Evolutionary conservation across 306 rosid species (phyloP).

Genomic region (Mimosa pudica): DNA sequence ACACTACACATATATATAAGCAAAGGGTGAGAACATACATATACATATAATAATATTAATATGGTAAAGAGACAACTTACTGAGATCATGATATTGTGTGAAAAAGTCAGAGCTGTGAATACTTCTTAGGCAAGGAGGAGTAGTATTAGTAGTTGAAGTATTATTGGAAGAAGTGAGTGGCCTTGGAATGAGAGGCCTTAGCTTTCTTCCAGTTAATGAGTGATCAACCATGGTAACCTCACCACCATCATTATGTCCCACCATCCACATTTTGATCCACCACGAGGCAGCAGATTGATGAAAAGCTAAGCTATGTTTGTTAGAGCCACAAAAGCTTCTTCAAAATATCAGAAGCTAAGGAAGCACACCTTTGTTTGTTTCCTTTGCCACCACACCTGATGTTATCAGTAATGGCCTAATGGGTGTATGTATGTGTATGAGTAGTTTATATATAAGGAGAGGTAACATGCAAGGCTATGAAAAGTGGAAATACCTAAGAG

Average conservation of each 20-base stretch:
- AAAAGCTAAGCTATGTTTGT: constrained; percentile 36
- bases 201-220: constrained; percentile 63
- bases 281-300: neutral
- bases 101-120: constrained; percentile 53
- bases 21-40: neutral
- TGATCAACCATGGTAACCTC: constrained; percentile 64
- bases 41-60: too few relatives aligned
- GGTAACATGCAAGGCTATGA: constrained; percentile 32
- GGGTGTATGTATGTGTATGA: neutral
- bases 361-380: neutral
- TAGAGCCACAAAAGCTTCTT: constrained; percentile 11
- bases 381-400: constrained; percentile 22
- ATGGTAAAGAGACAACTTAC: constrained; percentile 29
- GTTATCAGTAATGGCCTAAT: neutral
- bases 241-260: constrained; percentile 65
- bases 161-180: constrained; percentile 46
- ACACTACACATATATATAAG: neutral
- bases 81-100: constrained; percentile 69
- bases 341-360: neutral
- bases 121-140: constrained; percentile 51
- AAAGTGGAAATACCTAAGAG: constrained; percentile 35
- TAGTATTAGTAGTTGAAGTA: constrained; percentile 36
- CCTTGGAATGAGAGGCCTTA: constrained; percentile 77
- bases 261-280: constrained; percentile 69
- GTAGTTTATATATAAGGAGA: neutral